Conservation (phyloP, 2,329 filamentous ascomycete species). For the Aspergillus japonicus region DNA sequence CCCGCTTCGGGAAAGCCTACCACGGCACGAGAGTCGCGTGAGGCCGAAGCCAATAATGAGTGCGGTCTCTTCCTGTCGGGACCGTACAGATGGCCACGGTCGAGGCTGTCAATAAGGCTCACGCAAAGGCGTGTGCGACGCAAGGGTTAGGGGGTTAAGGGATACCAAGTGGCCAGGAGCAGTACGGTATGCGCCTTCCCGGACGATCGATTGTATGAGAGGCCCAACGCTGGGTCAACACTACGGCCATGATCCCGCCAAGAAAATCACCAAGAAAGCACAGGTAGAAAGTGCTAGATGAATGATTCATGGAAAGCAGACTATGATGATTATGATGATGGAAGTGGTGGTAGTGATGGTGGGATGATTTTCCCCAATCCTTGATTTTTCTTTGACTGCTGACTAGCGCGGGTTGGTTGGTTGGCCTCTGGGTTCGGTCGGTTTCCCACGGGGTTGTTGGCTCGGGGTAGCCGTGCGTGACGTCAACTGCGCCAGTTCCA, state of each 20-base stretch:
- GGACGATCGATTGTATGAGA: constrained; percentile 13
- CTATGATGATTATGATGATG: neutral
- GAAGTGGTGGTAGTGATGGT: neutral
- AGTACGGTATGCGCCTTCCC: constrained; percentile 16
- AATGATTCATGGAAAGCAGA: neutral
- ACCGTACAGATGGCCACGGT: neutral
- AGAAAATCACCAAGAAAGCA: neutral
- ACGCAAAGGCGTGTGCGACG: constrained; percentile 23
- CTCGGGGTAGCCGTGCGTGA: constrained; percentile 20
- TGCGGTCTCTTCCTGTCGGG: neutral
- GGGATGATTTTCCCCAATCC: neutral
- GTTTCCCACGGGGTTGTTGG: constrained; percentile 5
- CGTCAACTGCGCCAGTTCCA: constrained; percentile 18
- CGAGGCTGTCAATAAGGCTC: constrained; percentile 16
- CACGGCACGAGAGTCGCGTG: constrained; percentile 11
- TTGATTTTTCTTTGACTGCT: neutral
- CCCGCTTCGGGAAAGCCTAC: constrained; percentile 27
- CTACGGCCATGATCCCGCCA: neutral
- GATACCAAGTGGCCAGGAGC: constrained; percentile 18
- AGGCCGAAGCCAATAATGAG: neutral
- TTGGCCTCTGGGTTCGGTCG: neutral
- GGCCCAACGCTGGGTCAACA: neutral
- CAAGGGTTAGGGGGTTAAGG: constrained; percentile 25
- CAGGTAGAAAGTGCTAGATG: neutral
- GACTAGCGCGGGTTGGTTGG: neutral